A percentile compares a stretch with the other conserved stretches of the same genome.
phyloP scores from a whole-genome alignment of 257 asterid species.

The Przewalskia tangutica region DNA sequence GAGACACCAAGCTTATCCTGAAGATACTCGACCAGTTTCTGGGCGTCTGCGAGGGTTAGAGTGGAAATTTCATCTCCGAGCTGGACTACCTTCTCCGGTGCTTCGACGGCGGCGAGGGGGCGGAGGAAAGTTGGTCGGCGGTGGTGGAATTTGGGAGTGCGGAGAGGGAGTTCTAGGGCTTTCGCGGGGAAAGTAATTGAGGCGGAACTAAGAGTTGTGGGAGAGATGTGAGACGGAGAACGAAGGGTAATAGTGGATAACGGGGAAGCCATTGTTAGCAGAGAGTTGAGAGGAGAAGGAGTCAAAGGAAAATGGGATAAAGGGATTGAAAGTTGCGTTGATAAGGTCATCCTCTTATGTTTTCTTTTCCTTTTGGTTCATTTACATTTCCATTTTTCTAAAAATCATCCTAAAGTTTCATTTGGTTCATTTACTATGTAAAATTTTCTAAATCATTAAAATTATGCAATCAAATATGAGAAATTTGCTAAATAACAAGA shows the following conservation, averaged over 20 bases:
- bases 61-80: constrained; percentile 3
- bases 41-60: no score
- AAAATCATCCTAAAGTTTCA: no score
- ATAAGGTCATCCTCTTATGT: no score
- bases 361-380: no score
- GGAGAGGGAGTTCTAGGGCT: constrained; percentile 24
- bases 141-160: constrained; percentile 17
- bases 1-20: no score
- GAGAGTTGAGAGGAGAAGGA: background rate
- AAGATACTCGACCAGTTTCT: no score
- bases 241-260: constrained; percentile 37
- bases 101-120: constrained; percentile 61
- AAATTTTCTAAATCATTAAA: no score
- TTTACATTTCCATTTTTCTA: no score
- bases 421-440: no score
- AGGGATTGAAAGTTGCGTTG: no score
- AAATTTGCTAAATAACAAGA: no score
- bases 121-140: constrained; percentile 36
- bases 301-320: background rate
- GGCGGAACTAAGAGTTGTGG: constrained; percentile 16
- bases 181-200: constrained; percentile 24
- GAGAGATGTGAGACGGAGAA: constrained; percentile 22
- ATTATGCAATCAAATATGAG: no score
- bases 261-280: constrained; percentile 48
- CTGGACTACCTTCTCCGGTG: constrained; percentile 65